Base-by-base conservation (phyloP, 371 early-diverging fungal genomes). In the Rhizopus delemar region DNA sequence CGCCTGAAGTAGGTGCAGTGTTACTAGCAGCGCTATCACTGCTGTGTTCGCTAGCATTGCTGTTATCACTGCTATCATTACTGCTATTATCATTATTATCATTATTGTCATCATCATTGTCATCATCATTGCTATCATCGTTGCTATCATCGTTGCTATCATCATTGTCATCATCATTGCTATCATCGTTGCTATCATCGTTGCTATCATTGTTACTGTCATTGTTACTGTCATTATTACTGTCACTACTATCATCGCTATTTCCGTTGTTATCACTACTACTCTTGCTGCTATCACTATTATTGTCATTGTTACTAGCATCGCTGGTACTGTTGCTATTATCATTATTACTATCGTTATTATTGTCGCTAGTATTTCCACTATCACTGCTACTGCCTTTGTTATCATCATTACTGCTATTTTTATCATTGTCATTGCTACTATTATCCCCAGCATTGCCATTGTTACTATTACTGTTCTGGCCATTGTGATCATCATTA, bases 301-400 rank as follows among this genome's bases (percentile, higher is more conserved):
- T 34, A 41, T 38, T 13, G 11, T 56, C 33, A 22, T 35, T 53
- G 39, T 45, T 55, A 31, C 35, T 39, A 41, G 46, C 43, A 38
- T 16, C 33, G 41, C 35, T 34, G 57, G 9, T 32, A 35, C 28
- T 54, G 28, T 41, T 29, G 15, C n/a, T n/a, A 15, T 43, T 43
- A 15, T 16, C 3, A 22, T 32, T 9, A 15, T 15, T 9, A 35
- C 9, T 4, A n/a, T 38, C 16, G 22, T 8, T 52, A 32, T 6
- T 39, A 39, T 36, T 39, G 13, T 15, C 12, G 32, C 45, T 41
- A 36, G 39, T 13, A 28, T n/a, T 32, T n/a, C 15, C 32, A 15
- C 28, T 6, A 39, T 12, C 28, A 29, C 12, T 8, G 22, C 31
- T 29, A 28, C 28, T 48, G 8, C 12, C 41, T 5, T 45, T 13